Evolutionary conservation across 345 rosid species (phyloP).

Genomic region (Salix udensis): DNA sequence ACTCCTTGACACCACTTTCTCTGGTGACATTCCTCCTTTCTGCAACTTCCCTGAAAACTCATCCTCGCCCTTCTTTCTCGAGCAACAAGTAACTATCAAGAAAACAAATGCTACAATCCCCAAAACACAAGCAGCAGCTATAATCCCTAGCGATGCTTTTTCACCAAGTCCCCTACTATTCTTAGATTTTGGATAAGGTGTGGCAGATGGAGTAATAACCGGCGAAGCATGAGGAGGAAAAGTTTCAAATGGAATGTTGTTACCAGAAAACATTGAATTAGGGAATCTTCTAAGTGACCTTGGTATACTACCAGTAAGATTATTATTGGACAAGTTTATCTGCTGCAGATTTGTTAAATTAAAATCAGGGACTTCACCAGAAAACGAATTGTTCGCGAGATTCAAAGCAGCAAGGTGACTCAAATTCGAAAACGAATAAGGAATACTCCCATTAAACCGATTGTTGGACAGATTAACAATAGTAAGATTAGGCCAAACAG

Average conservation of each 20-base stretch:
- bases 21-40: constrained; percentile 79
- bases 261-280: constrained; percentile 57
- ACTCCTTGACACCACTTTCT: constrained; percentile 69
- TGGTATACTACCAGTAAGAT: constrained; percentile 58
- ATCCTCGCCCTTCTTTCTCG: constrained; percentile 43
- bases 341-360: constrained; percentile 49
- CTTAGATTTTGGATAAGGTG: constrained; percentile 23
- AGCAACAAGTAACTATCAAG: constrained; percentile 49
- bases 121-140: constrained; percentile 43
- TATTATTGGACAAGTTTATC: constrained; percentile 60
- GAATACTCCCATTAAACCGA: constrained; percentile 65
- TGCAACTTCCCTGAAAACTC: constrained; percentile 45
- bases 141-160: constrained; percentile 49
- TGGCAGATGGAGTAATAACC: constrained; percentile 28
- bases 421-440: constrained; percentile 51
- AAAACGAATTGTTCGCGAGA: constrained; percentile 75
- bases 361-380: constrained; percentile 74
- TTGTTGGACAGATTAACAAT: constrained; percentile 74
- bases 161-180: constrained; percentile 37
- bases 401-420: constrained; percentile 58
- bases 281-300: constrained; percentile 59
- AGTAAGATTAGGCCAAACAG: constrained; percentile 57
- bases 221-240: constrained; percentile 36
- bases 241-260: constrained; percentile 39
- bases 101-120: constrained; percentile 43